Evolutionary conservation across 495 filamentous ascomycete species (phyloP).

Genomic region (Neurospora pannonica): DNA sequence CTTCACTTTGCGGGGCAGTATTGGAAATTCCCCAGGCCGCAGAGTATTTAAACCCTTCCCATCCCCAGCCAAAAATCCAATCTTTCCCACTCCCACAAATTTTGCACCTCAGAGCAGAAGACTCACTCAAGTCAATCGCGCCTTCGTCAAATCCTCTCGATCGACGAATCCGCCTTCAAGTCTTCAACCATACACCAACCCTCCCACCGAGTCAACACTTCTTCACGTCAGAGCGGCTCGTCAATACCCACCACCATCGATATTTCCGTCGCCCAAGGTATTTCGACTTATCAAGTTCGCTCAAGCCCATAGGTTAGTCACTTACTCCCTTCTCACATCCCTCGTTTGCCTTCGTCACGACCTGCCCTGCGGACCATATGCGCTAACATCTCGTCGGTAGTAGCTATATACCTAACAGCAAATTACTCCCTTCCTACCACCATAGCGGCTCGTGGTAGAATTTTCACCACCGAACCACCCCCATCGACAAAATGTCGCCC

Average conservation of each 20-base stretch:
- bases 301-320: neutral
- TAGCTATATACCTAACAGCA: neutral
- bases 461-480: neutral
- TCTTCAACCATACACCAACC: neutral
- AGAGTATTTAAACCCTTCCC: neutral
- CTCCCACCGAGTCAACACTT: neutral
- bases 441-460: neutral
- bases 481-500: neutral
- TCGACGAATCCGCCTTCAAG: neutral
- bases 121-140: neutral
- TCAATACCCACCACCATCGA: neutral
- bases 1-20: neutral
- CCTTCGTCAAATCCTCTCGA: neutral
- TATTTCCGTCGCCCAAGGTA: neutral
- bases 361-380: neutral
- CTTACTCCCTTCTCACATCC: neutral
- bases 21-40: neutral
- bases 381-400: neutral
- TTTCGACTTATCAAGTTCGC: neutral
- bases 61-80: neutral
- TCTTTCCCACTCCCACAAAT: neutral
- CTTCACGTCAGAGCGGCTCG: neutral
- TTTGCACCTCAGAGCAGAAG: neutral
- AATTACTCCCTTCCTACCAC: neutral
- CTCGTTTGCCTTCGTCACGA: neutral